A percentile compares a stretch with the other conserved stretches of the same genome.
phyloP scores from a whole-genome alignment of 2,329 filamentous ascomycete species.

The Fusarium sp. region DNA sequence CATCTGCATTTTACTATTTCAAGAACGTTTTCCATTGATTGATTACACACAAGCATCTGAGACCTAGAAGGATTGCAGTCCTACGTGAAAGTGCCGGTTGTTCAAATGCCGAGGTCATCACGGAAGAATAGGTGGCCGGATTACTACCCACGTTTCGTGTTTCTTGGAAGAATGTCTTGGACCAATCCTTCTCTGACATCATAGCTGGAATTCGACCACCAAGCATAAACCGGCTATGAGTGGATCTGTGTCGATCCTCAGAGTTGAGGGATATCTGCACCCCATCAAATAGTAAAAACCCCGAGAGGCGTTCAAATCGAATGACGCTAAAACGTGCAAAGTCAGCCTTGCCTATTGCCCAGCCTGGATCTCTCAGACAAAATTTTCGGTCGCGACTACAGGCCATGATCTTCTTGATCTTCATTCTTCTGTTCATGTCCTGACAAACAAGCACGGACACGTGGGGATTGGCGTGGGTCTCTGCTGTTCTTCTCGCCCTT shows the following conservation, averaged over 20 bases:
- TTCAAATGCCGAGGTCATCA: background rate
- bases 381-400: background rate
- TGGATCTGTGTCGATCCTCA: background rate
- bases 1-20: background rate
- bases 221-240: conserved; percentile 6
- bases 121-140: background rate
- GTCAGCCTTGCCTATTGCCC: background rate
- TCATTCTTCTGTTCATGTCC: background rate
- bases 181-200: conserved; percentile 8
- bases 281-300: background rate
- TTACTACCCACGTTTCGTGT: background rate
- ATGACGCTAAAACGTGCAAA: background rate
- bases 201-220: background rate
- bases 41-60: background rate
- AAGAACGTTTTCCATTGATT: background rate
- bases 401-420: background rate
- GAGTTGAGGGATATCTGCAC: background rate
- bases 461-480: background rate
- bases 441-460: background rate
- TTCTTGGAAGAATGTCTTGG: background rate
- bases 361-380: background rate
- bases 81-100: background rate
- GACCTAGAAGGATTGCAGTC: background rate
- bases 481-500: background rate
- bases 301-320: background rate